Percentiles rank a stretch among this genome's conserved stretches.
phyloP scores from a whole-genome alignment of 371 early-diverging fungal genomes.

The Lichtheimia hyalospora region DNA sequence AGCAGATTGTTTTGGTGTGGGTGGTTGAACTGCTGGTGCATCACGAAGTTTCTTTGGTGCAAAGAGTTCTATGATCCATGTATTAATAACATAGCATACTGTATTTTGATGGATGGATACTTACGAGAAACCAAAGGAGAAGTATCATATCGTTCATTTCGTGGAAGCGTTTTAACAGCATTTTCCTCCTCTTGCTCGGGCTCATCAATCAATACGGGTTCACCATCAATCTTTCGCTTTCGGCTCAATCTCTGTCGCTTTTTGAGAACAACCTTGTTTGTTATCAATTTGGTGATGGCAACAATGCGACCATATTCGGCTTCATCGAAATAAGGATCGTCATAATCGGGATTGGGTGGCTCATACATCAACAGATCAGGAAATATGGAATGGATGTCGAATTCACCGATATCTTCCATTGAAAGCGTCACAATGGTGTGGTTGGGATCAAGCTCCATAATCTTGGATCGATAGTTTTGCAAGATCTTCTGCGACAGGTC shows the following conservation, averaged over 20 bases:
- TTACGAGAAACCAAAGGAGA: slow-evolving; percentile 28
- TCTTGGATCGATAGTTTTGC: slow-evolving; percentile 10
- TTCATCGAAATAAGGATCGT: slow-evolving; percentile 50
- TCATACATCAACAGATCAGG: slow-evolving; percentile 50
- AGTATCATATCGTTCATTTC: slow-evolving; percentile 24
- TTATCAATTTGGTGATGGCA: slow-evolving; percentile 38
- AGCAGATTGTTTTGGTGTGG: slow-evolving; percentile 39
- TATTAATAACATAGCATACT: not conserved
- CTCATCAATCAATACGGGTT: slow-evolving; percentile 19
- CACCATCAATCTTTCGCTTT: slow-evolving; percentile 41
- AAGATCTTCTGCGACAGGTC: slow-evolving; percentile 7
- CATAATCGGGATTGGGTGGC: slow-evolving; percentile 45
- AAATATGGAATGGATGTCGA: slow-evolving; percentile 41
- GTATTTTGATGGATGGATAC: not conserved
- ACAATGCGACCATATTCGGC: slow-evolving; percentile 37
- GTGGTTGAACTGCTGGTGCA: slow-evolving; percentile 40
- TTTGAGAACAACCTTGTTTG: slow-evolving; percentile 41
- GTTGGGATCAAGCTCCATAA: slow-evolving; percentile 16
- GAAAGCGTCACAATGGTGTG: slow-evolving; percentile 15
- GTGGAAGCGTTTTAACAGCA: slow-evolving; percentile 36
- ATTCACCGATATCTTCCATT: slow-evolving; percentile 17
- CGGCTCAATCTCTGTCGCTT: slow-evolving; percentile 38
- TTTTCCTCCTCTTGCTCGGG: slow-evolving; percentile 38
- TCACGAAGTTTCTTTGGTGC: slow-evolving; percentile 54
- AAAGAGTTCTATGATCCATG: slow-evolving; percentile 31